Evolutionary conservation across 495 filamentous ascomycete species (phyloP), one percentile per base, ranked within the genome.

Genomic region (Sordaria brevicollis): DNA sequence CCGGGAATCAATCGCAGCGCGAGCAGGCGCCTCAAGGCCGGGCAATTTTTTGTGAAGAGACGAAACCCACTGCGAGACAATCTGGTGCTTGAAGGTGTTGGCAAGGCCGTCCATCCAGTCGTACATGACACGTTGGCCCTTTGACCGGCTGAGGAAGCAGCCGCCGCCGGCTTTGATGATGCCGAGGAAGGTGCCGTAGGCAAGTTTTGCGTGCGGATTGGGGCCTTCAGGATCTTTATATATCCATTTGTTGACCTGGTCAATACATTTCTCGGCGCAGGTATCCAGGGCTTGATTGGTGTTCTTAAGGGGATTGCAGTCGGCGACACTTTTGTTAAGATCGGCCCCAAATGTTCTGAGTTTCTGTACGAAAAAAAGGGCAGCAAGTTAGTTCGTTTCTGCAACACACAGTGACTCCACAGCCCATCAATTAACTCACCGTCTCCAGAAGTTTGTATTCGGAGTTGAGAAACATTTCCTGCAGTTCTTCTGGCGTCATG

Each of bases 91-190:
- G 73, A 68, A 75, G 5, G 10, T 9, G 6, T 25, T 3, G 1
- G 73, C 62, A 25, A 71, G 38, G 3, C 54, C 69, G 2, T 67
- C 71, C 71, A 75, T 75, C 73, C 73, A 77, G 72, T 75, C 67
- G 35, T 74, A 77, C 3, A 19, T 13, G 0, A 15, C 19, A 11
- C 33, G 25, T 9, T 65, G 29, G 5, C 49, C 43, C 17, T 5
- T 7, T 13, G 67, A 49, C 4, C n/a, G 68, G 65, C 73, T 72
- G 25, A 39, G 38, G 67, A 72, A 77, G 9, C 43, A 37, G 0
- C 68, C 74, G 0, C 75, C 75, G 13, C 38, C 17, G 8, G 68
- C 35, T 4, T 36, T 72, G 1, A 77, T 33, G 35, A 71, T 75
- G 0, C 74, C 74, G 5, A 71, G 19, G 21, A 72, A 77, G 1